These are phyloP conservation scores for Taphrina confusa DNA, from an alignment of 1,139 yeast species.

Conservation along the genomic window DNA sequence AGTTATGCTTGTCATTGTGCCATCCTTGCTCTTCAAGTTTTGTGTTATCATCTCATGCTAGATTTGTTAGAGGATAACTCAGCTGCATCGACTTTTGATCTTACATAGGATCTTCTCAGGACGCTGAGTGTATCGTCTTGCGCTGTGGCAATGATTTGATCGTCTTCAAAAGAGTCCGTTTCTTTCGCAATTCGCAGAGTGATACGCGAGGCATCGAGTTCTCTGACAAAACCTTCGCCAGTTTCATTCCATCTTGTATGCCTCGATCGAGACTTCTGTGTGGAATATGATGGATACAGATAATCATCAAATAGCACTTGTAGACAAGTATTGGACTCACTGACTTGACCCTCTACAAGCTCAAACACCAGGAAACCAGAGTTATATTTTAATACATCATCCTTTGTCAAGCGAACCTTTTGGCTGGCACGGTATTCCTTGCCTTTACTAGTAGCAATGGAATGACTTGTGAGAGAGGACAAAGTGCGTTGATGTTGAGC, in stretches of 20 bases:
- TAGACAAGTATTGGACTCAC: slow-evolving; percentile 59
- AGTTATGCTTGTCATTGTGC: slow-evolving; percentile 51
- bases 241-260: slow-evolving; percentile 56
- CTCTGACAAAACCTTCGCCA: slow-evolving; percentile 73
- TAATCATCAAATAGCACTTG: slow-evolving; percentile 76
- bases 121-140: slow-evolving; percentile 69
- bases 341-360: slow-evolving; percentile 59
- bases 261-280: slow-evolving; percentile 54
- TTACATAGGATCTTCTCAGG: slow-evolving; percentile 58
- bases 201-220: slow-evolving; percentile 70
- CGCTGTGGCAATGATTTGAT: slow-evolving; percentile 63
- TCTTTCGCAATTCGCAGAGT: slow-evolving; percentile 62
- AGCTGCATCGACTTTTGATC: no score
- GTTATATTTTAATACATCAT: slow-evolving; percentile 61
- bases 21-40: slow-evolving; percentile 37
- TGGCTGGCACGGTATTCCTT: slow-evolving; percentile 42
- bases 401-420: slow-evolving; percentile 62
- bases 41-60: slow-evolving; percentile 55
- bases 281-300: slow-evolving; percentile 61
- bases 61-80: slow-evolving; percentile 43
- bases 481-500: background rate
- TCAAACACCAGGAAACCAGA: slow-evolving; percentile 78
- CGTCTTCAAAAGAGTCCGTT: slow-evolving; percentile 53
- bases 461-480: background rate
- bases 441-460: background rate